Conservation (phyloP, 1,284 basidiomycete species). For the Cystobasidium sp. region DNA sequence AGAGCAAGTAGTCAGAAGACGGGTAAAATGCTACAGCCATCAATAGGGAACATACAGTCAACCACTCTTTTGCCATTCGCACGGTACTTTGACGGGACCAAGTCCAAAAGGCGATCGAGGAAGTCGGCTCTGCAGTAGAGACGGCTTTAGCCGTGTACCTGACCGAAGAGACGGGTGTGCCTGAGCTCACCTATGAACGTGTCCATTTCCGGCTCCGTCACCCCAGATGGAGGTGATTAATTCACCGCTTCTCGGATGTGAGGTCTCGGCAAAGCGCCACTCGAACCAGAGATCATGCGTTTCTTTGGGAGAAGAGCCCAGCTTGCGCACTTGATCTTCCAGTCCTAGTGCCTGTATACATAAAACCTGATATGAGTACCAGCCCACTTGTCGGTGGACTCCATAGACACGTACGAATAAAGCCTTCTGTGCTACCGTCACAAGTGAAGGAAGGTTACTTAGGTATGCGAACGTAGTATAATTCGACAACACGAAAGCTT, state of each 20-base stretch:
- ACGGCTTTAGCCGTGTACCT: neutral
- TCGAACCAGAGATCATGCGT: constrained; percentile 44
- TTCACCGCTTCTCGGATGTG: constrained; percentile 35
- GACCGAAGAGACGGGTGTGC: neutral
- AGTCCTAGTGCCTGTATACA: constrained; percentile 23
- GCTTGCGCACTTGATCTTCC: constrained; percentile 17
- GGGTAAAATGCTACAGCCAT: neutral
- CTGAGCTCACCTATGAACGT: constrained; percentile 43
- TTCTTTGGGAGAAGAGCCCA: neutral
- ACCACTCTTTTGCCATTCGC: constrained; percentile 29
- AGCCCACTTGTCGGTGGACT: neutral
- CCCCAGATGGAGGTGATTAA: constrained; percentile 40
- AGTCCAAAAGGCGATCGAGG: constrained; percentile 45
- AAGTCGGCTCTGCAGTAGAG: constrained; percentile 47
- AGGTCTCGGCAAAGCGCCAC: constrained; percentile 39
- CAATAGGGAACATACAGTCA: constrained; percentile 14
- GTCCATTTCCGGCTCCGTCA: constrained; percentile 26
- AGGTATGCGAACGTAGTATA: neutral
- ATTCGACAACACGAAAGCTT: neutral
- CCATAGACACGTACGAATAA: constrained; percentile 10
- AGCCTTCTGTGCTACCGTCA: constrained; percentile 10
- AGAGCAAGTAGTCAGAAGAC: neutral
- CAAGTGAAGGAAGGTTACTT: neutral
- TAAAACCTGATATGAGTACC: neutral
- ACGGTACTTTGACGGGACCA: constrained; percentile 40